A percentile compares a stretch with the other conserved stretches of the same genome.
phyloP scores from a whole-genome alignment of 2,329 filamentous ascomycete species.

The Xylariomycetidae sp. region DNA sequence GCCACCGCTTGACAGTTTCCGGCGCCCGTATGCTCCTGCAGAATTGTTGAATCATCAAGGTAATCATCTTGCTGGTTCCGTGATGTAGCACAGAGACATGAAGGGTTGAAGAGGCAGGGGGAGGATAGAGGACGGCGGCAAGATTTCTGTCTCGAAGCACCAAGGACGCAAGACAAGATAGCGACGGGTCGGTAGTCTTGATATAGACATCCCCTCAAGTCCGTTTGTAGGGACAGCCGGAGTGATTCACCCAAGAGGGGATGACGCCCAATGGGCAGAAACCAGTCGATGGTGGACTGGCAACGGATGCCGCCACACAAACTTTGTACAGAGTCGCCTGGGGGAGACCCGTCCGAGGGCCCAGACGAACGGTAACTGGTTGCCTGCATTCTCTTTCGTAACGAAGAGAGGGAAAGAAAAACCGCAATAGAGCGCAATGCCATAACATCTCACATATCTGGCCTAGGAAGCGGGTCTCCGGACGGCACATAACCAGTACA shows the following conservation, averaged over 20 bases:
- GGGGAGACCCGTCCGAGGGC: conserved; percentile 2
- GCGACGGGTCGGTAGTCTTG: conserved; percentile 3
- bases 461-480: conserved; percentile 13
- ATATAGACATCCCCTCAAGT: conserved; percentile 15
- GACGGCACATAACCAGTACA: conserved; percentile 13
- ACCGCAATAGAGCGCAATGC: conserved; percentile 4
- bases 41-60: conserved; percentile 16
- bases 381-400: conserved; percentile 5
- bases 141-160: conserved; percentile 16
- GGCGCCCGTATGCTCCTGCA: conserved; percentile 19
- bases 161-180: conserved; percentile 14
- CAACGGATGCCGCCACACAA: no score
- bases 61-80: conserved; percentile 12
- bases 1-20: conserved; percentile 16
- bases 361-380: conserved; percentile 8
- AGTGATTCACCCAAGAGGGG: no score
- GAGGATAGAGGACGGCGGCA: conserved; percentile 3
- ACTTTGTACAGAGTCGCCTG: conserved; percentile 8
- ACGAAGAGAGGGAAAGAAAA: conserved; percentile 5
- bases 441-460: conserved; percentile 15
- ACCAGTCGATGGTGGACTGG: no score
- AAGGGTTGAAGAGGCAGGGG: conserved; percentile 11
- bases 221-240: conserved; percentile 15
- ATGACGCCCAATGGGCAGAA: no score
- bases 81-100: conserved; percentile 12